Conservation (phyloP, 1,284 basidiomycete genomes). For the Fomitopsis pinicola region DNA sequence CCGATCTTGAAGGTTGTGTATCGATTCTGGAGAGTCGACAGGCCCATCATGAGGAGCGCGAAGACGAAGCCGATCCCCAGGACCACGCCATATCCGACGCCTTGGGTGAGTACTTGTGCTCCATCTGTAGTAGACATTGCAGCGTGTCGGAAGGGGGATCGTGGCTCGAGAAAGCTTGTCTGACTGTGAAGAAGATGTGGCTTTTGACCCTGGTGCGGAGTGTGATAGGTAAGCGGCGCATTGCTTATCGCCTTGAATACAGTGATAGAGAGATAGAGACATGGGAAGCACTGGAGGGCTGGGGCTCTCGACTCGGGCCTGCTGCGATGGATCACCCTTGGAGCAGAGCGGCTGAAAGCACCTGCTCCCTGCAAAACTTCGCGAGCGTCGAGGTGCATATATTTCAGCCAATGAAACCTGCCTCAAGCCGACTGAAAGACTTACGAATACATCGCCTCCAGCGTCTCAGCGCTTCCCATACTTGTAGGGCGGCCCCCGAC, state of each 20-base stretch:
- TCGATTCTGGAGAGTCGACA: conserved; percentile 11
- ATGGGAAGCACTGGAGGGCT: neutral
- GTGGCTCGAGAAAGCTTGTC: neutral
- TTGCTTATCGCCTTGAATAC: neutral
- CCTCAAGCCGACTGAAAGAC: neutral
- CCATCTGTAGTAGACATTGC: conserved; percentile 5
- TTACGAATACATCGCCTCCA: neutral
- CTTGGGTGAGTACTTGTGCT: conserved; percentile 13
- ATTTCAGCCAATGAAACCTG: neutral
- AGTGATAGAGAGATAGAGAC: conserved; percentile 1
- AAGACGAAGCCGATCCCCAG: conserved; percentile 15
- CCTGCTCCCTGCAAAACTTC: neutral
- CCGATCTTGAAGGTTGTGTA: conserved; percentile 18
- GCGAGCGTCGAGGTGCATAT: neutral
- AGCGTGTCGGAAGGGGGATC: neutral
- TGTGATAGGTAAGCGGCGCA: neutral
- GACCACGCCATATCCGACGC: conserved; percentile 14
- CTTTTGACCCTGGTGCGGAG: neutral
- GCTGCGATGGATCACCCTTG: neutral
- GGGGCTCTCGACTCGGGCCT: neutral
- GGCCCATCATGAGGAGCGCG: conserved; percentile 14
- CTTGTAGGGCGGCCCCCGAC: neutral
- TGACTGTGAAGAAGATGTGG: neutral
- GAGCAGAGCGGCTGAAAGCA: neutral
- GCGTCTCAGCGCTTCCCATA: neutral